These are phyloP conservation scores for Berberis vulgaris DNA, from an alignment of 164 flowering plant genomes.

Conservation along the genomic window DNA sequence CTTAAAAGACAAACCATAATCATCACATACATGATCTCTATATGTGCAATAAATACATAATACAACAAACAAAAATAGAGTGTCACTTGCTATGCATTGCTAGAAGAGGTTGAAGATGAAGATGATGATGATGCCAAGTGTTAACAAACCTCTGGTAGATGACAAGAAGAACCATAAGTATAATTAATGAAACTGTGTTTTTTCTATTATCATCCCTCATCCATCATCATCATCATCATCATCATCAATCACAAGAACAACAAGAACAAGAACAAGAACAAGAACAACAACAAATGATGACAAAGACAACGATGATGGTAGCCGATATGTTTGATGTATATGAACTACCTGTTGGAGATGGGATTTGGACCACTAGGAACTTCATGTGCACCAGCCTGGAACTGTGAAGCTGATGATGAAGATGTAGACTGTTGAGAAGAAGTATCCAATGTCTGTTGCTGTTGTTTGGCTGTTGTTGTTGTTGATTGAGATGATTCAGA, in stretches of 20 bases:
- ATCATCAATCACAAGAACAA: too few relatives aligned
- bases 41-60: conserved; percentile 8
- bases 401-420: conserved; percentile 20
- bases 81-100: conserved; percentile 12
- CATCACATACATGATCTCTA: conserved; percentile 20
- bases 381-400: conserved; percentile 54
- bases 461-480: conserved; percentile 7
- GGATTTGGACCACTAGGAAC: conserved; percentile 94
- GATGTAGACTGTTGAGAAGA: conserved; percentile 12
- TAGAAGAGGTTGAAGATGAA: conserved; percentile 2
- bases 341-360: conserved; percentile 31
- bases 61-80: not conserved
- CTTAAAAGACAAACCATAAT: conserved; percentile 8
- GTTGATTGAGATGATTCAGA: conserved; percentile 6
- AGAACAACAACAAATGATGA: conserved; percentile 17
- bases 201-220: too few relatives aligned
- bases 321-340: not conserved
- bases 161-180: not conserved
- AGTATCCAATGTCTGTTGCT: conserved; percentile 10
- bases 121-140: conserved; percentile 2
- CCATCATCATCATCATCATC: too few relatives aligned
- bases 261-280: not conserved
- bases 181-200: not conserved
- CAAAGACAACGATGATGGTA: not conserved
- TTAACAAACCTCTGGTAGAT: conserved; percentile 3